These are phyloP conservation scores for Tricholoma furcatifolium DNA, from an alignment of 768 basidiomycete genomes.

Conservation along the genomic window DNA sequence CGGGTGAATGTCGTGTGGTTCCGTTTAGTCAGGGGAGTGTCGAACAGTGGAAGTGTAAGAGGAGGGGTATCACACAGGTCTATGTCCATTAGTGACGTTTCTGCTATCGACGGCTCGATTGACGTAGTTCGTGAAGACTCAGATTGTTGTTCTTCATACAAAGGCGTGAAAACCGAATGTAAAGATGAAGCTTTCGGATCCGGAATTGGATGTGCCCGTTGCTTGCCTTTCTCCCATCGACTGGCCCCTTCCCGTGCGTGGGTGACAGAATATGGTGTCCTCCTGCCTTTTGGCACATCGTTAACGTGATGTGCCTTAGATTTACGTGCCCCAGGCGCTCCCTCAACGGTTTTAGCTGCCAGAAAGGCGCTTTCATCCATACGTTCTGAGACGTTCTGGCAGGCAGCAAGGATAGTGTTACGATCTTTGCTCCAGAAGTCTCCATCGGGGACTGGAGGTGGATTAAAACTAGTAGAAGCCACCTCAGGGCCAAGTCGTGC, in stretches of 20 bases:
- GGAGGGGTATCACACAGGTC: background rate
- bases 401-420: conserved; percentile 24
- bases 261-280: background rate
- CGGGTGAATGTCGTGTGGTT: background rate
- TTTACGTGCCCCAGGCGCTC: conserved; percentile 7
- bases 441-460: conserved; percentile 14
- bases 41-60: background rate
- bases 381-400: conserved; percentile 34
- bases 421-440: conserved; percentile 16
- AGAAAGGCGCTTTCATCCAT: conserved; percentile 28
- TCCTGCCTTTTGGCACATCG: background rate
- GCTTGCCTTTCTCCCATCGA: conserved; percentile 12
- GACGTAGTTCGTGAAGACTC: conserved; percentile 7
- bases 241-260: background rate
- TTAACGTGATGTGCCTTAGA: background rate
- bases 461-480: conserved; percentile 1
- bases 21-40: background rate
- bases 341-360: conserved; percentile 6
- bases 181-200: background rate
- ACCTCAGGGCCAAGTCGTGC: conserved; percentile 3
- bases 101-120: background rate
- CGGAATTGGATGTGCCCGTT: background rate
- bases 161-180: background rate
- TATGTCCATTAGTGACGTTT: conserved; percentile 11
- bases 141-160: background rate